phyloP scores from a whole-genome alignment of 306 rosid species.

The Dryas octopetala region DNA sequence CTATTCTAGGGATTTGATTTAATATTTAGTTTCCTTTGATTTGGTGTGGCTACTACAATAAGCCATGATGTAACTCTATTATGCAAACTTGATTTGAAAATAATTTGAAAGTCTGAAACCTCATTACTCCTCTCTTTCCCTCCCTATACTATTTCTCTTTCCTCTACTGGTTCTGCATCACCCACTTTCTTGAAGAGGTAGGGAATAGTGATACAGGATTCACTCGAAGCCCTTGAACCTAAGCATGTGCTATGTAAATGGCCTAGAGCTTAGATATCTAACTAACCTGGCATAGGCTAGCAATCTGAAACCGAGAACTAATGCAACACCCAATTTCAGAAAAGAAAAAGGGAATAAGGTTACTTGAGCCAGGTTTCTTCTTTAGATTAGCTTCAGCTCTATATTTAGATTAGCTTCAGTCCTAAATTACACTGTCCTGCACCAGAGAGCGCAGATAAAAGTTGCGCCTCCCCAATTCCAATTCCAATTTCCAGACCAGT shows the following conservation, averaged over 20 bases:
- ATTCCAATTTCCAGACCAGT: not conserved
- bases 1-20: not conserved
- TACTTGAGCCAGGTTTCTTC: not conserved
- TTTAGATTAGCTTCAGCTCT: not conserved
- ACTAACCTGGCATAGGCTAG: not conserved
- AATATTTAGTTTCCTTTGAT: not conserved
- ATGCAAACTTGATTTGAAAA: not conserved
- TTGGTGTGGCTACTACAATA: not conserved
- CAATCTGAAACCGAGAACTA: not conserved
- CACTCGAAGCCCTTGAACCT: not conserved
- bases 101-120: not conserved
- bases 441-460: not conserved
- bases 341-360: not conserved
- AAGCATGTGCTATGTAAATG: not conserved
- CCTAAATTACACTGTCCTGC: not conserved
- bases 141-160: not conserved
- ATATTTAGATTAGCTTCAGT: not conserved
- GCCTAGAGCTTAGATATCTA: not conserved
- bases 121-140: not conserved
- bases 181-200: not conserved
- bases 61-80: too few species aligned
- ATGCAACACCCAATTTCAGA: not conserved
- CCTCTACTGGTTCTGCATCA: not conserved
- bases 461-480: not conserved
- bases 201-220: not conserved